phyloP scores from a whole-genome alignment of 305 asterid genomes.

The Fraxinus angustifolia region DNA sequence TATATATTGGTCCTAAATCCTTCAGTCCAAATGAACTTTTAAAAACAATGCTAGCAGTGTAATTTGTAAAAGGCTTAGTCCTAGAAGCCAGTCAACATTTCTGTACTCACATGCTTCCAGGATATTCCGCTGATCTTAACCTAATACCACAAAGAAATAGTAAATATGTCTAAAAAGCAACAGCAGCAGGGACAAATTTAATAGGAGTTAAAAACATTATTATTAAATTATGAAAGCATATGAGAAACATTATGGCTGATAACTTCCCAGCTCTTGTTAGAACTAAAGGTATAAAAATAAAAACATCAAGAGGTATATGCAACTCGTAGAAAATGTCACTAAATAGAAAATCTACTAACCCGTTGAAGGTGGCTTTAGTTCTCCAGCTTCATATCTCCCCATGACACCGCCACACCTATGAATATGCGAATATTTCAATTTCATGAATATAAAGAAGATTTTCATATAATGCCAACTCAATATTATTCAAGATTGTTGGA shows the following conservation, averaged over 20 bases:
- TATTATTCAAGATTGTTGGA: not conserved
- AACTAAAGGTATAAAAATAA: not conserved
- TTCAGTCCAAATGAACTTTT: not conserved
- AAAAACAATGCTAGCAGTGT: not conserved
- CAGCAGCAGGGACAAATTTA: not conserved
- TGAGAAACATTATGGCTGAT: not conserved
- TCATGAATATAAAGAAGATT: constrained; percentile 9
- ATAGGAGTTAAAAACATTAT: not conserved
- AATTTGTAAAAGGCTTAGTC: not conserved
- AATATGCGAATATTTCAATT: constrained; percentile 1
- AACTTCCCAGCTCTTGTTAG: not conserved
- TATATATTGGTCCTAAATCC: not conserved
- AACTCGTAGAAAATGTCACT: not conserved
- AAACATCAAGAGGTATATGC: not conserved
- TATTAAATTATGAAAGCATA: not conserved
- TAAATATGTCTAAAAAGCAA: not conserved
- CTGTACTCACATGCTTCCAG: not conserved
- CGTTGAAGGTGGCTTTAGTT: constrained; percentile 52
- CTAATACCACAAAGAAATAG: not conserved
- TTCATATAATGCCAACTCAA: not conserved
- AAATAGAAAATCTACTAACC: constrained; percentile 31
- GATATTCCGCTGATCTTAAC: not conserved
- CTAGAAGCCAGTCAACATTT: not conserved
- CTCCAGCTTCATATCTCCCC: constrained; percentile 59
- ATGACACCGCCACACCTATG: constrained; percentile 57